phyloP scores from a whole-genome alignment of 768 basidiomycete species.

The Leccinum broughii region DNA sequence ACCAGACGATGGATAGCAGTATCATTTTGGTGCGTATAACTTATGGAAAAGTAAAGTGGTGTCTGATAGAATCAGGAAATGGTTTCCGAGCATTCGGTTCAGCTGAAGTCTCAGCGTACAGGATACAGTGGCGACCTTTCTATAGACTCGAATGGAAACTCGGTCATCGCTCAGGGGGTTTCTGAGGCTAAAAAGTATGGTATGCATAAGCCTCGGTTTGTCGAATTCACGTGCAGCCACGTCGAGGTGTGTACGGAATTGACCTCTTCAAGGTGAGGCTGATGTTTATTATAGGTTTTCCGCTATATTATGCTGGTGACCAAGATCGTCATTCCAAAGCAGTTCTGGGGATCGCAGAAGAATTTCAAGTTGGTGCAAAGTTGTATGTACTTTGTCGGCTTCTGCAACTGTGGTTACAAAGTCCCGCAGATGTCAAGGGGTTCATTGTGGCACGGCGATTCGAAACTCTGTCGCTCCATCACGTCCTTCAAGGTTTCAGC shows the following conservation, averaged over 20 bases:
- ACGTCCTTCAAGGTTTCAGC: conserved; percentile 73
- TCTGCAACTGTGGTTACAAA: neutral
- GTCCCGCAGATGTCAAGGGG: conserved; percentile 59
- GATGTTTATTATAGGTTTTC: conserved; percentile 52
- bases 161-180: conserved; percentile 44
- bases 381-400: conserved; percentile 42
- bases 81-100: conserved; percentile 67
- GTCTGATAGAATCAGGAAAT: conserved; percentile 53
- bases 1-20: conserved; percentile 54
- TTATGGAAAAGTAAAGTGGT: neutral
- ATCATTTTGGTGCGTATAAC: conserved; percentile 55
- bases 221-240: conserved; percentile 69
- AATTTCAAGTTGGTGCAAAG: conserved; percentile 63
- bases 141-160: conserved; percentile 51
- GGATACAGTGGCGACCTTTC: conserved; percentile 42
- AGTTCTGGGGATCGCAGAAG: conserved; percentile 72
- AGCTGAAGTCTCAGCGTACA: conserved; percentile 54
- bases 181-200: conserved; percentile 49
- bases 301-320: conserved; percentile 65
- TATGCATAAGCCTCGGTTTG: conserved; percentile 69
- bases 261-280: neutral
- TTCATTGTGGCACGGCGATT: conserved; percentile 78
- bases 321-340: conserved; percentile 66
- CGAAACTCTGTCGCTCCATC: conserved; percentile 78
- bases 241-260: conserved; percentile 50